Evolutionary conservation across 2,329 filamentous ascomycete genomes (phyloP).

Genomic region (Hymenoscyphus albidus): DNA sequence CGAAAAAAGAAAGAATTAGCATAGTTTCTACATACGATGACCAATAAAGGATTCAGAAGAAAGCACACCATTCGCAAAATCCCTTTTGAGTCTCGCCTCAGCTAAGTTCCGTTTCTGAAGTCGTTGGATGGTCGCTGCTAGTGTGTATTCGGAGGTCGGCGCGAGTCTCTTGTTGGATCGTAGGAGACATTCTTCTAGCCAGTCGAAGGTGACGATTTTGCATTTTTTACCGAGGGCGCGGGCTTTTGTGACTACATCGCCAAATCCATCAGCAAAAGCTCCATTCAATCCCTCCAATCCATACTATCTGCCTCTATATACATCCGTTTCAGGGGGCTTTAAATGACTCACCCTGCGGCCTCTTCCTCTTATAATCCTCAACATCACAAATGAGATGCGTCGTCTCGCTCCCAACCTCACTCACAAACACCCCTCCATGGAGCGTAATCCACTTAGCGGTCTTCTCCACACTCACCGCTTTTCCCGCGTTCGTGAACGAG

Average conservation of each 20-base stretch:
- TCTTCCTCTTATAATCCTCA: constrained; percentile 51
- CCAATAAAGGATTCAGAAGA: constrained; percentile 44
- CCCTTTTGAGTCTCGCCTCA: constrained; percentile 37
- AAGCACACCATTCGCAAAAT: constrained; percentile 33
- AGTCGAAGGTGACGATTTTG: constrained; percentile 45
- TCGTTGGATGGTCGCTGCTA: constrained; percentile 22
- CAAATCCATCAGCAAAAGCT: neutral
- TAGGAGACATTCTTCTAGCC: constrained; percentile 41
- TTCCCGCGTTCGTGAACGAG: constrained; percentile 42
- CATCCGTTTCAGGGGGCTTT: too few species aligned
- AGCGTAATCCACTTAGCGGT: constrained; percentile 62
- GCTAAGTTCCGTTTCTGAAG: constrained; percentile 37
- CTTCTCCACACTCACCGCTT: constrained; percentile 46
- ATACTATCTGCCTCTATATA: too few species aligned
- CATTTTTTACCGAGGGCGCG: constrained; percentile 35
- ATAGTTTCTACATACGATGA: constrained; percentile 41
- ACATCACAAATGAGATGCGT: constrained; percentile 71
- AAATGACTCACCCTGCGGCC: constrained; percentile 25
- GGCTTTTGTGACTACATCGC: constrained; percentile 39
- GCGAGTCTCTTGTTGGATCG: constrained; percentile 32
- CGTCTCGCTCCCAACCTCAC: constrained; percentile 48
- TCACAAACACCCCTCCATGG: constrained; percentile 57
- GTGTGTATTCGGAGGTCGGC: constrained; percentile 21
- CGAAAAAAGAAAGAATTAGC: neutral
- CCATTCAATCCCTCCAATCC: too few species aligned